These are phyloP conservation scores for Backusella tarrabulga DNA, from an alignment of 192 early-diverging fungal species.

Conservation along the genomic window DNA sequence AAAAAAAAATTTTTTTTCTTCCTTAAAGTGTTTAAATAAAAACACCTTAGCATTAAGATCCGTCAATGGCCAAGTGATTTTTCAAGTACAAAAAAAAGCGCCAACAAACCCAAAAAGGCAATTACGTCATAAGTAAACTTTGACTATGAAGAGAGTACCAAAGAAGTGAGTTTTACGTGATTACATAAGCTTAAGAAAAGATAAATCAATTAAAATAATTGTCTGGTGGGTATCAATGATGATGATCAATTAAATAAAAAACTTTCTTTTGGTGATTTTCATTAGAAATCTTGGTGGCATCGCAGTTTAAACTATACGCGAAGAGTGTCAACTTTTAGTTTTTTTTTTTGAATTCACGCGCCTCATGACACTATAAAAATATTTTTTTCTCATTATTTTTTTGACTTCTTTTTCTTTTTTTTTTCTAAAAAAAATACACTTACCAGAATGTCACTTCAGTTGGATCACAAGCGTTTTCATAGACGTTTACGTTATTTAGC, in stretches of 20 bases:
- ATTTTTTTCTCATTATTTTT: background rate
- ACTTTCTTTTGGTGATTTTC: background rate
- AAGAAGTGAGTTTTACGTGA: too few species aligned
- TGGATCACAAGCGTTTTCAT: slow-evolving; percentile 49
- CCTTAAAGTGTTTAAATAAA: too few species aligned
- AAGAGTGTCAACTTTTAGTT: background rate
- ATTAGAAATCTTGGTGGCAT: background rate
- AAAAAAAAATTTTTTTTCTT: too few species aligned
- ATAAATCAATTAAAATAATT: too few species aligned
- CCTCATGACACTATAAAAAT: background rate
- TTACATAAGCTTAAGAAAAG: too few species aligned
- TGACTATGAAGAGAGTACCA: too few species aligned
- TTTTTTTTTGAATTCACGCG: background rate
- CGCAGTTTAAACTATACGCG: background rate
- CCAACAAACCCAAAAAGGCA: too few species aligned
- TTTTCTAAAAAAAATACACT: background rate
- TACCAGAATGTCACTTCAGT: background rate
- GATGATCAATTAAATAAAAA: background rate
- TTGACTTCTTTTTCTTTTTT: slow-evolving; percentile 1
- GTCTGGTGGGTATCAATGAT: too few species aligned
- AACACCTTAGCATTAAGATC: too few species aligned
- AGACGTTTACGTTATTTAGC: slow-evolving; percentile 39
- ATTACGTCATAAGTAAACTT: too few species aligned
- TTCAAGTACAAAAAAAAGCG: too few species aligned
- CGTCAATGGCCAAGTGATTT: too few species aligned